Evolutionary conservation across 441 rosid species (phyloP).

Genomic region (Sinapis alba): DNA sequence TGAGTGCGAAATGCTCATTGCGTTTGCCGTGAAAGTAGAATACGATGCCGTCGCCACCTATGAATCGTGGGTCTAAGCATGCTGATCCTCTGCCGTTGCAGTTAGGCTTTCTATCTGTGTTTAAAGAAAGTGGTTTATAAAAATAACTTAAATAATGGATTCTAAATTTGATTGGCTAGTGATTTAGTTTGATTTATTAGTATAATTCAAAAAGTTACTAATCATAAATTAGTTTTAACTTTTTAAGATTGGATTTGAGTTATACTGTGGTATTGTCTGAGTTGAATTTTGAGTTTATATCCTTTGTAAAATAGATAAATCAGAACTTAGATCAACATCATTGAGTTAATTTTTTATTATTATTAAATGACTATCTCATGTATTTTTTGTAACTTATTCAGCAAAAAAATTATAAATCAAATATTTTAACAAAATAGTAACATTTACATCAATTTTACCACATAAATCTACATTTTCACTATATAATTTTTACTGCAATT

Average conservation of each 20-base stretch:
- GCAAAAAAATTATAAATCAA: background rate
- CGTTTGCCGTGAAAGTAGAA: conserved; percentile 81
- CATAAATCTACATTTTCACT: background rate
- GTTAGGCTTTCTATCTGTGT: conserved; percentile 52
- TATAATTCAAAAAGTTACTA: background rate
- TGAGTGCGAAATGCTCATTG: conserved; percentile 61
- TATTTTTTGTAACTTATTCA: background rate
- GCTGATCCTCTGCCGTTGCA: conserved; percentile 72
- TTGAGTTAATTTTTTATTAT: too few species aligned
- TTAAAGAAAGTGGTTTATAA: background rate
- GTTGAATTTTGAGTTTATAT: too few species aligned
- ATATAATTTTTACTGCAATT: background rate
- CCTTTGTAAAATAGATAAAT: too few species aligned
- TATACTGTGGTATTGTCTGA: too few species aligned
- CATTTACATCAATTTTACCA: background rate
- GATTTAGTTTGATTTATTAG: too few species aligned
- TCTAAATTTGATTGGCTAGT: background rate
- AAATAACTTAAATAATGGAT: background rate
- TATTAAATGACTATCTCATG: too few species aligned
- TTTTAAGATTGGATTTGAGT: too few species aligned
- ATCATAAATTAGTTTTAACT: background rate
- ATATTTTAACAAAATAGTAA: too few species aligned
- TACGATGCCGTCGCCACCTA: conserved; percentile 74
- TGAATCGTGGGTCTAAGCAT: conserved; percentile 78
- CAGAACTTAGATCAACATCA: too few species aligned